These are phyloP conservation scores for Nakazawaea holstii DNA, from an alignment of 805 yeast genomes.

Conservation along the genomic window DNA sequence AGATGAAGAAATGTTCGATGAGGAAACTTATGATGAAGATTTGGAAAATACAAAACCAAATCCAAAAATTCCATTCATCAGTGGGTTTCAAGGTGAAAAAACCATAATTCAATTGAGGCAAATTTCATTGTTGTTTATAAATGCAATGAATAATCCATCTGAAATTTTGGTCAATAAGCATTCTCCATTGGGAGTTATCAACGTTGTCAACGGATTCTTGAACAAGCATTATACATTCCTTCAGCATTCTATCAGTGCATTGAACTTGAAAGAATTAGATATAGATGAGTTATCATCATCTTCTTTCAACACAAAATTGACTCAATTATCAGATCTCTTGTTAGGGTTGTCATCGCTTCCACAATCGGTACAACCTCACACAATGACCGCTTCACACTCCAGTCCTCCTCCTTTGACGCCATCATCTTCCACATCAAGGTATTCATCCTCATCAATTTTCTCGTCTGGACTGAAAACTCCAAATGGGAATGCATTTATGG, in stretches of 20 bases:
- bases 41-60: constrained; percentile 35
- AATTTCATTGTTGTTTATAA: constrained; percentile 36
- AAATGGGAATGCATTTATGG: neutral
- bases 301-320: constrained; percentile 2
- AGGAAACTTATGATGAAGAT: constrained; percentile 24
- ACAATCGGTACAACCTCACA: neutral
- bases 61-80: constrained; percentile 40
- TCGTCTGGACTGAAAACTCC: constrained; percentile 11
- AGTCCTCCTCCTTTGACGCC: constrained; percentile 15
- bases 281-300: constrained; percentile 1
- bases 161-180: constrained; percentile 49
- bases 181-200: constrained; percentile 47
- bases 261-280: constrained; percentile 13
- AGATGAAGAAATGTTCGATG: constrained; percentile 15
- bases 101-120: constrained; percentile 34
- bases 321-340: constrained; percentile 10
- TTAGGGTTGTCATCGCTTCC: constrained; percentile 7
- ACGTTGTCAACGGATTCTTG: constrained; percentile 31
- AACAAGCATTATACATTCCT: constrained; percentile 10
- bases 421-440: constrained; percentile 11
- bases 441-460: constrained; percentile 9
- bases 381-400: constrained; percentile 4
- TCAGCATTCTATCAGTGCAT: constrained; percentile 15
- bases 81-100: constrained; percentile 38
- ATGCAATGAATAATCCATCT: constrained; percentile 39